Base-by-base conservation (phyloP, 306 rosid genomes). In the Begonia fuchsioides region DNA sequence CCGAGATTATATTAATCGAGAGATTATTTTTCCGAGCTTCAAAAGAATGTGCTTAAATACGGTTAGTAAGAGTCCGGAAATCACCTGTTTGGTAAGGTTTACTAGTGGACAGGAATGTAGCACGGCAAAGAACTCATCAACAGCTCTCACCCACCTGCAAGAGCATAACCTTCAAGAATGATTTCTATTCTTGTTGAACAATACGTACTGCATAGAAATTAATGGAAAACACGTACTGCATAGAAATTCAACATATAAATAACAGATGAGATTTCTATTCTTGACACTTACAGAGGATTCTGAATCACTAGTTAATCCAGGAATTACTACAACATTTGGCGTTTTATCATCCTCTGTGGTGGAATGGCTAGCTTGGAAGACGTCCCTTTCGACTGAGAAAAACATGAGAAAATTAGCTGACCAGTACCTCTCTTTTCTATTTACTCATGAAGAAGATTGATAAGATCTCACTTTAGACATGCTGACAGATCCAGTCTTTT, bases 271-370 rank as follows among this genome's bases (percentile, higher is more conserved):
- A 26, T 26, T 26, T 26, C 35, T 26, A 26, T 26, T 26, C 8
- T 0, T 26, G 35, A 26, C 35, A 26, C 96, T 79, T 76, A 86
- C 94, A 58, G 90, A 50, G 48, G 96, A 77, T 15, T 72, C 46
- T 45, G 96, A 86, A 56, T 86, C 96, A 53, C 94, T 86, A 15
- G 96, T 82, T 54, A 86, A 71, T 59, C 96, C 96, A 61, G 96
- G 96, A 65, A 86, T 71, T 17, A 80, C 76, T 47, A 82, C 14
- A 65, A 86, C 65, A 55, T 79, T 68, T 41, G 94, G 96, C 44
- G 74, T 77, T 10, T 69, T 62, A 32, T 79, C 81, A 54, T 74
- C 77, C 56, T 60, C 64, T 39, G 68, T 52, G 51, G 59, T 52
- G 56, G 52, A 58, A 64, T 19, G 43, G 17, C 58, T 60, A 59